Conservation (phyloP, 345 rosid species). For the Dovyalis caffra region DNA sequence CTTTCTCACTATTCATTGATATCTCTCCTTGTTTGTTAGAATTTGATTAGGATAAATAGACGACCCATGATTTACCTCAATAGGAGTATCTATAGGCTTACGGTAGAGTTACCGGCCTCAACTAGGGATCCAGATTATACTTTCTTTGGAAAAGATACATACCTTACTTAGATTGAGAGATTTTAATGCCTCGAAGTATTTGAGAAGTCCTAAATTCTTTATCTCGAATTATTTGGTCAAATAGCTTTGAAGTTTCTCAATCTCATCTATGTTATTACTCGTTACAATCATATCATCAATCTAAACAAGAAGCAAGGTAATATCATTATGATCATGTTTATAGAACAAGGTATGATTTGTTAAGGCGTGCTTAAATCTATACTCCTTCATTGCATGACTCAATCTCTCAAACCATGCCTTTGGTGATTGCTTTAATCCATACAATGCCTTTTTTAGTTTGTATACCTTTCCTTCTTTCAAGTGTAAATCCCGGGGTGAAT, state of each 20-base stretch:
- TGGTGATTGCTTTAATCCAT: background rate
- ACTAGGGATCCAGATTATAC: background rate
- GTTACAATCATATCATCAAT: background rate
- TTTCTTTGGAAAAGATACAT: background rate
- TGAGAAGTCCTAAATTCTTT: background rate
- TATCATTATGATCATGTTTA: too few relatives aligned
- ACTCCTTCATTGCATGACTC: background rate
- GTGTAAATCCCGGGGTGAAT: background rate
- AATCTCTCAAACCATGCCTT: too few relatives aligned
- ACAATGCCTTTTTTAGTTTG: background rate
- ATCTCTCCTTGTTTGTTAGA: background rate
- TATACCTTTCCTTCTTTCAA: background rate
- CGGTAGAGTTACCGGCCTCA: too few relatives aligned
- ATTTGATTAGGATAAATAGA: background rate
- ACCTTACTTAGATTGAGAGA: background rate
- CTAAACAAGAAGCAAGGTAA: too few relatives aligned
- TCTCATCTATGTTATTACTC: background rate
- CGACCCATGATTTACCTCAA: background rate
- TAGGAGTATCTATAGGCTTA: background rate
- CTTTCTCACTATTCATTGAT: too few relatives aligned
- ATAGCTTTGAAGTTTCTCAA: too few relatives aligned
- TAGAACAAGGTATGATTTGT: conserved; percentile 2
- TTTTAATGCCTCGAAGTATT: background rate
- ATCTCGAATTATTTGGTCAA: conserved; percentile 1
- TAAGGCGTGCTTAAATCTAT: background rate